Evolutionary conservation across 805 yeast genomes (phyloP).

Genomic region (Candida xiaguanensis): DNA sequence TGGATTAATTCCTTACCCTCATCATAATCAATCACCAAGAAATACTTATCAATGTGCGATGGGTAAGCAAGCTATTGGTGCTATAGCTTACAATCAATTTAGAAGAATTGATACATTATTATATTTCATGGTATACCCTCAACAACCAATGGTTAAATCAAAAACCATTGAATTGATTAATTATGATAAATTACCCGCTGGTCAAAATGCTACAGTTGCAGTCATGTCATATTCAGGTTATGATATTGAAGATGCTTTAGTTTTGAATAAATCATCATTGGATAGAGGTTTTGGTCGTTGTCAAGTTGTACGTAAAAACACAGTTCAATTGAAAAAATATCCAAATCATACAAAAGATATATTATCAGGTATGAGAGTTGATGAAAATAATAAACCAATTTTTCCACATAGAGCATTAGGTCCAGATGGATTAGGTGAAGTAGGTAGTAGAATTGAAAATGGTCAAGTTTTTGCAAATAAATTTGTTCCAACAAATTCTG

Average conservation of each 20-base stretch:
- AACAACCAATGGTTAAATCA: constrained; percentile 98
- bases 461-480: constrained; percentile 95
- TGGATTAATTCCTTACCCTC: constrained; percentile 88
- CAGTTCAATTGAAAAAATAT: constrained; percentile 83
- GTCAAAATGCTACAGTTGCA: constrained; percentile 98
- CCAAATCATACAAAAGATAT: constrained; percentile 93
- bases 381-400: constrained; percentile 75
- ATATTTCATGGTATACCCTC: constrained; percentile 97
- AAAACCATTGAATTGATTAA: constrained; percentile 93
- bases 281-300: constrained; percentile 98
- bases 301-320: constrained; percentile 89
- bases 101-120: constrained; percentile 90
- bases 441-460: constrained; percentile 83
- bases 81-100: constrained; percentile 95
- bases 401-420: constrained; percentile 86
- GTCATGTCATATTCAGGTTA: constrained; percentile 99
- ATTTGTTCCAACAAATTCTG: constrained; percentile 83
- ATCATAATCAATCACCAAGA: constrained; percentile 89
- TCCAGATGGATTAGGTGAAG: constrained; percentile 95
- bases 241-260: constrained; percentile 98
- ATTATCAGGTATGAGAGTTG: constrained; percentile 86
- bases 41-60: constrained; percentile 92
- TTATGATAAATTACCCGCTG: constrained; percentile 96
- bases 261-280: constrained; percentile 85
- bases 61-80: constrained; percentile 99